A percentile compares a stretch with the other conserved stretches of the same genome.
Evolutionary conservation across 2,329 filamentous ascomycete species (phyloP).

Genomic region (Pseudogymnoascus sp.): DNA sequence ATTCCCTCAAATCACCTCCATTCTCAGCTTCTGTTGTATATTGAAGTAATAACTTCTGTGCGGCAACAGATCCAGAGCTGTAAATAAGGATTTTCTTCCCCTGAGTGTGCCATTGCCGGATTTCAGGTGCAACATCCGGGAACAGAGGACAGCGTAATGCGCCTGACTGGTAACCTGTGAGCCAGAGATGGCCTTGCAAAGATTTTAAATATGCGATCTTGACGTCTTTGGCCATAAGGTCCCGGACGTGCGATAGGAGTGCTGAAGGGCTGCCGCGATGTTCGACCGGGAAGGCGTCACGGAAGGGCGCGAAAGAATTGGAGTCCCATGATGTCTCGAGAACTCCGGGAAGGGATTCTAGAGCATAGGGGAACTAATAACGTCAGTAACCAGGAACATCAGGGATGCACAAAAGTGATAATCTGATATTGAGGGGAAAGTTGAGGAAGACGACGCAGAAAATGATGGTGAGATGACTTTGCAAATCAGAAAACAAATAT

Average conservation of each 20-base stretch:
- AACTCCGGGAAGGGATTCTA: conserved; percentile 56
- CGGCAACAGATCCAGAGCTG: conserved; percentile 71
- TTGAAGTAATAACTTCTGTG: conserved; percentile 72
- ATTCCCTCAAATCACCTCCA: conserved; percentile 47
- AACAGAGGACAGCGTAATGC: conserved; percentile 67
- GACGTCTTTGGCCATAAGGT: conserved; percentile 64
- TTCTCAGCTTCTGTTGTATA: conserved; percentile 51
- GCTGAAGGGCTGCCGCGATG: conserved; percentile 50
- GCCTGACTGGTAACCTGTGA: conserved; percentile 63
- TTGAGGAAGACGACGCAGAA: not conserved
- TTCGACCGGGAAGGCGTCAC: conserved; percentile 62
- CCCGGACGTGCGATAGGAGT: conserved; percentile 59
- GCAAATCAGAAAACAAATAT: not conserved
- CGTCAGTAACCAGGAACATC: not conserved
- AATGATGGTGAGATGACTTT: not conserved
- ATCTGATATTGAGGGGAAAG: not conserved
- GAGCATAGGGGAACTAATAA: conserved; percentile 67
- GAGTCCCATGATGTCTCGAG: conserved; percentile 62
- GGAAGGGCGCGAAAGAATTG: conserved; percentile 58
- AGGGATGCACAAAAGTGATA: not conserved
- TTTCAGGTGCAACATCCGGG: conserved; percentile 60
- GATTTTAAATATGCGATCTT: conserved; percentile 73
- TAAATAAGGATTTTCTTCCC: conserved; percentile 60
- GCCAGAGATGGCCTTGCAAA: conserved; percentile 74
- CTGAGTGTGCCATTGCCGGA: conserved; percentile 53